Base-by-base conservation (phyloP, 768 basidiomycete genomes). In the Tylopilus sp. region DNA sequence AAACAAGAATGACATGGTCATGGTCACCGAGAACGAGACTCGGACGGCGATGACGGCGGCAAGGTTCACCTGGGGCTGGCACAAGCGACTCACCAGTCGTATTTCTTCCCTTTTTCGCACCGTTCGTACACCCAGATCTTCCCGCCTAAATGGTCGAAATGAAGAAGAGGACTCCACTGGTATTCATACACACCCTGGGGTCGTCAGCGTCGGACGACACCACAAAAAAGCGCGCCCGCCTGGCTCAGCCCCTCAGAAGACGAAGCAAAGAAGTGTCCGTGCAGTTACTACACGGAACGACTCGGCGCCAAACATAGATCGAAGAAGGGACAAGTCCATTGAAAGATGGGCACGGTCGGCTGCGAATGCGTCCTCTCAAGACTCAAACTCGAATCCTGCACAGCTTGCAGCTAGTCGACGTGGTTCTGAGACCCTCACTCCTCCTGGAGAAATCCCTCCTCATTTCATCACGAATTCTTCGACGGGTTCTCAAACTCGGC, bases 1-100 rank as follows among this genome's bases (percentile, higher is more conserved):
- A 3, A 75, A 74, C 51, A 74, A 71, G 51, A 73, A 72, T 41
- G 72, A 75, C 29, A 73, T 75, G 33, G 77, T 85, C 45, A 73
- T 76, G 40, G 84, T 96, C 22, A 85, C 89, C 0, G 79, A 82
- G n/a, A 80, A 81, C 41, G 95, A 97, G 57, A 83, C 90, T 4
- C 78, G 79, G 17, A 83, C 82, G 28, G 94, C 87, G 21, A 82
- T 90, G 78, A 82, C 84, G 10, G 65, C 72, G 0, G 79, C 86
- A 6, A 80, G 74, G 54, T 89, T 87, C 65, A 77, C 77, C 47
- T 86, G 82, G 82, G 74, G 78, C 22, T 78, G 79, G 78, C 68
- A 69, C 17, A 76, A 78, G 40, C 75, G 73, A 21, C 60, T 77
- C 41, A 68, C 70, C 11, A 60, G 68, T 48, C 59, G 80, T 47